These are phyloP conservation scores for Solanum dulcamara DNA, from an alignment of 257 asterid genomes.

Conservation along the genomic window DNA sequence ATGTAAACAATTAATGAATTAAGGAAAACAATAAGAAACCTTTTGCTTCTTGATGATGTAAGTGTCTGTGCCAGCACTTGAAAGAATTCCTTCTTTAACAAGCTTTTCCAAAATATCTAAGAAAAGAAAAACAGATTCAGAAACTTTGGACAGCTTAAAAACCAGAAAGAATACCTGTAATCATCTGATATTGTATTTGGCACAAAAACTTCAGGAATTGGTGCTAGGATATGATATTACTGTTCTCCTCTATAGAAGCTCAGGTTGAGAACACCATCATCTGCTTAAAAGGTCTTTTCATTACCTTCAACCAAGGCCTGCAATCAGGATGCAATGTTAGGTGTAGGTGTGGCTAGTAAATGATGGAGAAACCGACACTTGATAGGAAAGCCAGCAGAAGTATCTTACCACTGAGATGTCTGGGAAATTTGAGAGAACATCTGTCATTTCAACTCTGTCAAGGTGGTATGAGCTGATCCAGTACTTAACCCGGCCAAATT, in stretches of 20 bases:
- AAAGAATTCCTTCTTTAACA: conserved; percentile 44
- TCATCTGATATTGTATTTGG: background rate
- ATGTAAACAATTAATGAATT: background rate
- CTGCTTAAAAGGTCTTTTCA: conserved; percentile 12
- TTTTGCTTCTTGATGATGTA: conserved; percentile 46
- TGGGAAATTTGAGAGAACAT: conserved; percentile 68
- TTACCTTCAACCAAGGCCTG: conserved; percentile 88
- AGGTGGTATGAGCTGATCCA: conserved; percentile 75
- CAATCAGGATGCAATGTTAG: conserved; percentile 10
- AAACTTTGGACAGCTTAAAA: background rate
- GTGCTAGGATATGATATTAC: background rate
- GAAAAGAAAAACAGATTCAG: background rate
- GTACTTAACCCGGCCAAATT: conserved; percentile 52
- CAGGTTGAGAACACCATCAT: conserved; percentile 2
- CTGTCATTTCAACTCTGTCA: conserved; percentile 53
- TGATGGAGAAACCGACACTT: background rate
- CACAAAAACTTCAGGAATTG: background rate
- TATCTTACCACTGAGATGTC: conserved; percentile 67
- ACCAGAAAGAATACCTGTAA: background rate
- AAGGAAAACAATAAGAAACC: conserved; percentile 24
- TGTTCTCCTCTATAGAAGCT: conserved; percentile 1
- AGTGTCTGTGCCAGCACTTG: conserved; percentile 45
- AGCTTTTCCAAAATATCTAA: conserved; percentile 76
- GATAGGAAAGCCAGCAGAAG: background rate
- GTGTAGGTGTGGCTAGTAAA: background rate